Evolutionary conservation across 768 basidiomycete species (phyloP).

Genomic region (Myochromella boudieri): DNA sequence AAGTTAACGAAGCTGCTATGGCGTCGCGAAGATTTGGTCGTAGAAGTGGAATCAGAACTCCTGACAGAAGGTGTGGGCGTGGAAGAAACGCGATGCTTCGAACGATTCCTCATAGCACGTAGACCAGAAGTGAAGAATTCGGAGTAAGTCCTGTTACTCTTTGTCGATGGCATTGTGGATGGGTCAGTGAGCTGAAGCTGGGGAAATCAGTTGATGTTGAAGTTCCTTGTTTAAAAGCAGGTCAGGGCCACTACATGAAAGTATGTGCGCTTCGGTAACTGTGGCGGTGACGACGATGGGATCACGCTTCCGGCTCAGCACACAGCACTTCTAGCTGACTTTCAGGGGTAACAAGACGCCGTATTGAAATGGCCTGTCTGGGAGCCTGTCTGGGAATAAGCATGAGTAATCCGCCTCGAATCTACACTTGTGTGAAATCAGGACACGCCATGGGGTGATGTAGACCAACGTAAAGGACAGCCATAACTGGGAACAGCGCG

Average conservation of each 20-base stretch:
- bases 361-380: neutral
- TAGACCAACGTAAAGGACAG: constrained; percentile 3
- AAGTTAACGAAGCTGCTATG: constrained; percentile 16
- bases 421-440: neutral
- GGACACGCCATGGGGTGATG: neutral
- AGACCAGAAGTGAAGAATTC: constrained; percentile 50
- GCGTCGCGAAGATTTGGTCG: constrained; percentile 11
- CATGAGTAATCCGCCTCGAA: neutral
- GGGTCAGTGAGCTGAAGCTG: constrained; percentile 13
- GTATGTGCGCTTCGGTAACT: constrained; percentile 4
- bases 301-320: constrained; percentile 9
- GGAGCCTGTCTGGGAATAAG: neutral
- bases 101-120: constrained; percentile 33
- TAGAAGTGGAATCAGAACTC: constrained; percentile 2
- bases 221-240: constrained; percentile 9
- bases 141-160: constrained; percentile 35
- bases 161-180: constrained; percentile 17
- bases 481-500: constrained; percentile 4
- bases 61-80: constrained; percentile 3
- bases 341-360: constrained; percentile 10
- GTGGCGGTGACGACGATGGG: constrained; percentile 15
- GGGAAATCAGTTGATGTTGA: neutral
- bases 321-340: constrained; percentile 5
- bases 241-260: too few species aligned
- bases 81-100: neutral